These are phyloP conservation scores for Turnera subulata DNA, from an alignment of 345 rosid species.

Conservation along the genomic window DNA sequence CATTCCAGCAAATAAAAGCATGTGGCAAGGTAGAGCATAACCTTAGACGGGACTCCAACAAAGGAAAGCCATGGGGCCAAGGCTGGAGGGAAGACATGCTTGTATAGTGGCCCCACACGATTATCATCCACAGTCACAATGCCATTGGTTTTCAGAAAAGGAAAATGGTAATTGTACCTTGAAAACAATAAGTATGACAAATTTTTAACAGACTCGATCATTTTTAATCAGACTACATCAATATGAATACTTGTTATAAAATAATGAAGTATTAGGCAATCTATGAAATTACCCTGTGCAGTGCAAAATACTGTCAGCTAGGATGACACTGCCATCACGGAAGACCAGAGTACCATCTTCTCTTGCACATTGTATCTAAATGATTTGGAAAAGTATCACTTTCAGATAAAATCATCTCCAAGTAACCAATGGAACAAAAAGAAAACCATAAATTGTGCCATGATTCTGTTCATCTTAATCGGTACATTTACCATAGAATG, in stretches of 20 bases:
- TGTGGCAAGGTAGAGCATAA: background rate
- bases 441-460: no score
- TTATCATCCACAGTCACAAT: constrained; percentile 21
- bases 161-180: constrained; percentile 18
- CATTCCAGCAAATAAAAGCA: background rate
- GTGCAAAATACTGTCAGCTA: constrained; percentile 63
- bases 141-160: constrained; percentile 19
- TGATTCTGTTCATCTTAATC: no score
- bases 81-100: constrained; percentile 24
- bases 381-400: no score
- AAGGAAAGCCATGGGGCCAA: constrained; percentile 25
- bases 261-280: no score
- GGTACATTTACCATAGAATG: constrained; percentile 61
- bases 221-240: constrained; percentile 4
- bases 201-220: no score
- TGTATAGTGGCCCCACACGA: constrained; percentile 23
- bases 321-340: constrained; percentile 41
- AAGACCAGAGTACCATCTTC: constrained; percentile 63
- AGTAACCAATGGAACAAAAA: no score
- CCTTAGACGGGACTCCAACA: constrained; percentile 13
- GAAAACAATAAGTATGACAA: no score
- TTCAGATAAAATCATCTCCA: no score
- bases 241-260: background rate
- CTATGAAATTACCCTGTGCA: constrained; percentile 60
- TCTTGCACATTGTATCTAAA: constrained; percentile 41